Evolutionary conservation across 441 rosid species (phyloP), one percentile per base, ranked within the genome.

Genomic region (Hura crepitans): DNA sequence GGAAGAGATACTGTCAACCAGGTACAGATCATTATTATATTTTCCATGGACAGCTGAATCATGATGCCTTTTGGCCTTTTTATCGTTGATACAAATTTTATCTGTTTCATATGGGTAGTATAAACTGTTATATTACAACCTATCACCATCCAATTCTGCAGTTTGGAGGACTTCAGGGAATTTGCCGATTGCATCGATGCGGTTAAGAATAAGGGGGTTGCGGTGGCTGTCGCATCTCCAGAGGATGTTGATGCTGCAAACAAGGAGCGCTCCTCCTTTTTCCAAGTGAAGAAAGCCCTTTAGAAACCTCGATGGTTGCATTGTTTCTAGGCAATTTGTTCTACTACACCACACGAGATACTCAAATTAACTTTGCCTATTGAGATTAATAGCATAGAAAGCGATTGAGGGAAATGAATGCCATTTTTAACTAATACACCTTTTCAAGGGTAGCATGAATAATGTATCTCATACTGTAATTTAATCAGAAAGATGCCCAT

Each of bases 1-100:
- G 0, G 97, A 81, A 77, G 96, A 94, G 87, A 92, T 94, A 70
- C 66, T 94, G 73, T 77, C 97, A 65, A 92, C 98, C 66, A 90
- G 97, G 99, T 93, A 85, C 77, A 20, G 35, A 23, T 14, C 27
- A 15, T 9, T 27, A 18, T 57, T 2, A 25, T 37, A 60, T 55
- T 28, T 55, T 18, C 12, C 6, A 14, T 13, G 27, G 7, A 49
- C 18, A 18, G n/a, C 5, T 5, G 54, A 49, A 49, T 18, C 39
- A 35, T 1, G 39, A 35, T 3, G 46, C 46, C 23, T 18, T 18
- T n/a, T 35, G 13, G 27, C 18, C 59, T 55, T 25, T 27, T 20
- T 30, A 20, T 25, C 27, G 23, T 33, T 53, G 27, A 37, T 42
- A 39, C 31, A 25, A 39, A 12, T 13, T 20, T 20, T 17, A 33